Evolutionary conservation across 2,329 filamentous ascomycete species (phyloP).

Genomic region (Exophiala bonariae): DNA sequence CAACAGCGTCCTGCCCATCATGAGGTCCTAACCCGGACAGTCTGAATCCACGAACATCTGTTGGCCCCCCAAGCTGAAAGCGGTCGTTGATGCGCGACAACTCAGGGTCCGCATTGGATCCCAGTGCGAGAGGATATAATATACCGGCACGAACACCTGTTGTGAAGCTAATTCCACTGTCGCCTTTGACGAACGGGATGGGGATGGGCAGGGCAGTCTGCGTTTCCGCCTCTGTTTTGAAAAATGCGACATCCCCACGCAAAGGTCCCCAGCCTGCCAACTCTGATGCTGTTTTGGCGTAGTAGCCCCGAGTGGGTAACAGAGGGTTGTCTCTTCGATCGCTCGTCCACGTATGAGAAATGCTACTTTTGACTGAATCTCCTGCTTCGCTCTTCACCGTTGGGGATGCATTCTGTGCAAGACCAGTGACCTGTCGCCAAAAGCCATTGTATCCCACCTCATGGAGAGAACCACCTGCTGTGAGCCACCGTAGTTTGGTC

Average conservation of each 20-base stretch:
- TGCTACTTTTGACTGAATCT: slow-evolving; percentile 83
- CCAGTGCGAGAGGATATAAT: slow-evolving; percentile 75
- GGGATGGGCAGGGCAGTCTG: slow-evolving; percentile 73
- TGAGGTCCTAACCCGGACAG: slow-evolving; percentile 85
- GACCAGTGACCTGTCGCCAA: slow-evolving; percentile 85
- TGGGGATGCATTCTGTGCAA: slow-evolving; percentile 73
- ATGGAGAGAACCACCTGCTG: slow-evolving; percentile 65
- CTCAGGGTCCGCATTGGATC: slow-evolving; percentile 53
- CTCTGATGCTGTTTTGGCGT: slow-evolving; percentile 75
- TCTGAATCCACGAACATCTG: slow-evolving; percentile 91
- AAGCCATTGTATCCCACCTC: slow-evolving; percentile 76
- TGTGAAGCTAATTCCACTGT: slow-evolving; percentile 78
- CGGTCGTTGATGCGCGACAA: slow-evolving; percentile 88
- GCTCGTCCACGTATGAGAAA: slow-evolving; percentile 76
- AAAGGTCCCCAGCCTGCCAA: slow-evolving; percentile 84
- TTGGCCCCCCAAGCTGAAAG: slow-evolving; percentile 91
- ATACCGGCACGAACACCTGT: slow-evolving; percentile 78
- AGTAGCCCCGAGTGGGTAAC: slow-evolving; percentile 78
- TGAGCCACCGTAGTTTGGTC: slow-evolving; percentile 74
- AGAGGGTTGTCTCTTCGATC: slow-evolving; percentile 84
- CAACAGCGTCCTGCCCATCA: slow-evolving; percentile 81
- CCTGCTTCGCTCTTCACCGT: slow-evolving; percentile 83
- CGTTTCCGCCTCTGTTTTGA: slow-evolving; percentile 84
- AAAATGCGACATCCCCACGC: slow-evolving; percentile 88
- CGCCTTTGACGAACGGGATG: slow-evolving; percentile 66